Evolutionary conservation across 2,329 filamentous ascomycete species (phyloP).

Genomic region (Ophiostoma australiae): DNA sequence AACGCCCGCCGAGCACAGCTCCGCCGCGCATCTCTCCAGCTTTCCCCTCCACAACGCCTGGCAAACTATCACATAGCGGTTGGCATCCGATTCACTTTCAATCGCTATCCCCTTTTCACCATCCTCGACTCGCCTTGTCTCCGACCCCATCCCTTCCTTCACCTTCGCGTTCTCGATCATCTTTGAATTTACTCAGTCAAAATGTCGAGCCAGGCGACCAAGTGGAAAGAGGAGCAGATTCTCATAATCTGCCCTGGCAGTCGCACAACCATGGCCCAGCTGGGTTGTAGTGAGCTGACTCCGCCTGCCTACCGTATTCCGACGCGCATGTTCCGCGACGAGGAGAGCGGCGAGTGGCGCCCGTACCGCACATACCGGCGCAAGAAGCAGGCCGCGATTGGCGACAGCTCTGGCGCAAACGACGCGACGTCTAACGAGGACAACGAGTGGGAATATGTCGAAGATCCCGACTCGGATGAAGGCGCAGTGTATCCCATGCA

Average conservation of each 20-base stretch:
- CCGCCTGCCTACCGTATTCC: conserved; percentile 80
- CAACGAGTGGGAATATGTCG: conserved; percentile 68
- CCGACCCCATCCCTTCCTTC: not conserved
- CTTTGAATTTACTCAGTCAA: conserved; percentile 3
- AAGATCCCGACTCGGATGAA: conserved; percentile 81
- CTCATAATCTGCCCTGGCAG: conserved; percentile 77
- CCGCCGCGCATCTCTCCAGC: conserved; percentile 13
- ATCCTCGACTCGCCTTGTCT: not conserved
- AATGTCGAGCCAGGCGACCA: conserved; percentile 54
- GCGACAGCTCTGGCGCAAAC: not conserved
- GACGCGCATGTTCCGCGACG: conserved; percentile 91
- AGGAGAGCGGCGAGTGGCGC: conserved; percentile 67
- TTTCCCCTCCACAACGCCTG: conserved; percentile 1
- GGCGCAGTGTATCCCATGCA: conserved; percentile 81
- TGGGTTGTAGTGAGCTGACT: conserved; percentile 85
- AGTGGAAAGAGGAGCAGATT: conserved; percentile 61
- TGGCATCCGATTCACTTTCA: not conserved
- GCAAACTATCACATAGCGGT: not conserved
- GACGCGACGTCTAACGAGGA: conserved; percentile 26
- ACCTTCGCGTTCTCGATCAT: not conserved
- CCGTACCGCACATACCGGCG: conserved; percentile 72
- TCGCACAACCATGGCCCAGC: conserved; percentile 82
- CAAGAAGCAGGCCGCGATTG: conserved; percentile 40
- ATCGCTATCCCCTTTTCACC: not conserved
- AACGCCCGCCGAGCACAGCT: conserved; percentile 21